Evolutionary conservation across 2,329 filamentous ascomycete genomes (phyloP).

Genomic region (Colletotrichum tropicicola): DNA sequence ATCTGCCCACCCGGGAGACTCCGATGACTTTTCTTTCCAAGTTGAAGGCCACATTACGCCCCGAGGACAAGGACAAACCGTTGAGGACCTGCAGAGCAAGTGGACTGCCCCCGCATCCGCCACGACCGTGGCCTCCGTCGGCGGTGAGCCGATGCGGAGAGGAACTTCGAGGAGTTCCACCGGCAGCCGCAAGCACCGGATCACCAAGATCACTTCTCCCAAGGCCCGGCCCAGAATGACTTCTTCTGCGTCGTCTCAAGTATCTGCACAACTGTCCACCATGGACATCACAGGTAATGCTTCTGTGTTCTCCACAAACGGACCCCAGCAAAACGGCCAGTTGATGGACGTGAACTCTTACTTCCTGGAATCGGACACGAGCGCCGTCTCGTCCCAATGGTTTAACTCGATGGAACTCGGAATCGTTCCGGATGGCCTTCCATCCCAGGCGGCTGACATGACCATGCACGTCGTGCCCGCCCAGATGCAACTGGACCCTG

Average conservation of each 20-base stretch:
- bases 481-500: conserved; percentile 64
- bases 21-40: conserved; percentile 63
- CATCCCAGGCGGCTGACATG: conserved; percentile 52
- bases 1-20: conserved; percentile 59
- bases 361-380: conserved; percentile 58
- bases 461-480: conserved; percentile 64
- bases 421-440: conserved; percentile 51
- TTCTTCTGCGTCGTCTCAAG: conserved; percentile 56
- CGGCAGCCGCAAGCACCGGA: conserved; percentile 55
- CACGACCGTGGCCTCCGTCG: conserved; percentile 39
- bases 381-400: conserved; percentile 57
- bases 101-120: conserved; percentile 54
- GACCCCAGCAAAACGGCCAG: conserved; percentile 45
- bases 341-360: conserved; percentile 61
- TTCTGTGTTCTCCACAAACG: conserved; percentile 49
- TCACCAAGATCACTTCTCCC: conserved; percentile 50
- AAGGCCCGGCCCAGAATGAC: conserved; percentile 51
- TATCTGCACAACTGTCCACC: conserved; percentile 58
- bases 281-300: conserved; percentile 63
- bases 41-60: conserved; percentile 60
- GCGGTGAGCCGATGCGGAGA: conserved; percentile 54
- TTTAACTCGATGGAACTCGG: conserved; percentile 58
- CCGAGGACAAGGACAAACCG: conserved; percentile 57
- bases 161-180: conserved; percentile 53
- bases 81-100: conserved; percentile 57